Percentiles rank a stretch among this genome's conserved stretches.
These are phyloP conservation scores for Pyricularia grisea DNA, from an alignment of 2,329 filamentous ascomycete species.

Conservation along the genomic window DNA sequence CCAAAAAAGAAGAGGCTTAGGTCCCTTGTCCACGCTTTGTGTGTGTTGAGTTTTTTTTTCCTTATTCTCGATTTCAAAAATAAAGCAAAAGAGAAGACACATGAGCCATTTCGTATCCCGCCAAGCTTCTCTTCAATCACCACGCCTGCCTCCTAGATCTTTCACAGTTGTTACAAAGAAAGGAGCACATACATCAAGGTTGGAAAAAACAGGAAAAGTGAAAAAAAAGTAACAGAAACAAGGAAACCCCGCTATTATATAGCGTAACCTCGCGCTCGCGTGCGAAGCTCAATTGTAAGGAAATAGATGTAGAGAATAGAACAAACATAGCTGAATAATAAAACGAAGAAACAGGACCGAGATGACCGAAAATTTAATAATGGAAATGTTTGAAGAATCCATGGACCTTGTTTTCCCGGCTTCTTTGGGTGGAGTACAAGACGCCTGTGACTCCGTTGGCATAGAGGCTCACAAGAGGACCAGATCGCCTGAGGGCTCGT, in stretches of 20 bases:
- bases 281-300: background rate
- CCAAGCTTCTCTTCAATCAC: background rate
- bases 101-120: background rate
- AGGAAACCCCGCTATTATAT: conserved; percentile 5
- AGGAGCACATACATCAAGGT: conserved; percentile 1
- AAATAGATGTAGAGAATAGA: background rate
- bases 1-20: background rate
- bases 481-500: background rate
- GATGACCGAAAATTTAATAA: conserved; percentile 8
- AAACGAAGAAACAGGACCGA: conserved; percentile 7
- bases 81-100: background rate
- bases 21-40: background rate
- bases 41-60: background rate
- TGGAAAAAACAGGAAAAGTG: background rate
- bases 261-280: background rate
- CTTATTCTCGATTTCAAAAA: background rate
- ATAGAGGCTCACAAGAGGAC: background rate
- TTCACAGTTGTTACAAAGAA: conserved; percentile 1
- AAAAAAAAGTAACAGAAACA: conserved; percentile 6
- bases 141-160: conserved; percentile 3
- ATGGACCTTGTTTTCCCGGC: background rate
- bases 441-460: conserved; percentile 1
- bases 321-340: conserved; percentile 17
- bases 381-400: conserved; percentile 7
- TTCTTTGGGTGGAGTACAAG: conserved; percentile 1